Base-by-base conservation (phyloP, 805 yeast genomes). In the Candida odintsovae region DNA sequence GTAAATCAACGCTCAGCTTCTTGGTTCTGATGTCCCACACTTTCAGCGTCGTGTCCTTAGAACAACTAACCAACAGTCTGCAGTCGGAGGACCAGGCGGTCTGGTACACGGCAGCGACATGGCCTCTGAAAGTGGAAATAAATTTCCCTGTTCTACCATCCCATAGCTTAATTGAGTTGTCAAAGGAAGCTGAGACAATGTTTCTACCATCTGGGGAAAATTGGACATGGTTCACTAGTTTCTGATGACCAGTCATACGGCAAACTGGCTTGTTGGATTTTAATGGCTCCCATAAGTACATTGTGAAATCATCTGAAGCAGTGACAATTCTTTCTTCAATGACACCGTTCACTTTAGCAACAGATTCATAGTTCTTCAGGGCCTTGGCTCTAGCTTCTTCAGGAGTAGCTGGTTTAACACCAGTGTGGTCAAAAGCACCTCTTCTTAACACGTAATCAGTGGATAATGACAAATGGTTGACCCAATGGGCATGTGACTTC, bases 1-100 rank as follows among this genome's bases (percentile, higher is more conserved):
- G 99, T 48, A 94, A 75, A 66, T 94, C 99, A 16, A 84, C 88
- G 48, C 81, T 77, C 46, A 94, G 70, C 62, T 92, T 92, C 52
- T 84, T 76, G 3, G 96, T 86, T 58, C 86, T 78, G 20, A 92
- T 82, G 61, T 92, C 97, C 98, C 98, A 92, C 2, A 92, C 96
- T 65, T 92, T 92, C 61, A 92, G 74, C 1, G 98, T 92, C 1
- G 98, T 90, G 65, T 92, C 98, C 63, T 92, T 92, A 13, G 97
- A 90, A 65, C 96, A 86, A 60, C 96, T 86, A 10, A 90, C 99
- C 47, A 94, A 70, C 33, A 92, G 70, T 56, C 99, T 73, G 65
- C 92, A 86, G 61, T 94, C 99, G 1, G 96, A 83, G 4, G 97
- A 89, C 99, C 99, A 94, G 0, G 98, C 88, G 5, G 96, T 89